These are phyloP conservation scores for Lepidium sativum DNA, from an alignment of 345 rosid species.

Conservation along the genomic window DNA sequence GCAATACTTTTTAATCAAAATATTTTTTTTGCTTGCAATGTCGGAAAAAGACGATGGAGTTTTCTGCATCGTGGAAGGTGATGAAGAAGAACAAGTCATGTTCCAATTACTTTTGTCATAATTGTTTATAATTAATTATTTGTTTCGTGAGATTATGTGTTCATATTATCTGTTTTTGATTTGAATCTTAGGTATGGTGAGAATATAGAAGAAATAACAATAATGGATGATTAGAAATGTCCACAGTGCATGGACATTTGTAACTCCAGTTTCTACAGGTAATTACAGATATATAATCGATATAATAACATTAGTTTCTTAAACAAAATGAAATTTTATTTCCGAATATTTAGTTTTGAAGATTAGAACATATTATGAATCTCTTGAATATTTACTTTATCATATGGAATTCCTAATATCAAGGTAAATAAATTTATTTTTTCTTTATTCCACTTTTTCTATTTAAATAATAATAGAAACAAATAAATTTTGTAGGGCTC, in stretches of 20 bases:
- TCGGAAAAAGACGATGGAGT: conserved; percentile 31
- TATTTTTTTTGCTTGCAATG: conserved; percentile 13
- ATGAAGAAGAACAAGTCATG: conserved; percentile 15
- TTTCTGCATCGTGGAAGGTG: conserved; percentile 20
- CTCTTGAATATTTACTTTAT: no score
- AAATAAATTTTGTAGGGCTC: no score
- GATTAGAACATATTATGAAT: no score
- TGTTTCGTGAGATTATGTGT: not conserved
- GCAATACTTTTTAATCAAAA: not conserved
- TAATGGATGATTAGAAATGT: conserved; percentile 19
- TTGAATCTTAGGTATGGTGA: conserved; percentile 22
- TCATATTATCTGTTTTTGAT: not conserved
- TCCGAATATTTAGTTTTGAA: no score
- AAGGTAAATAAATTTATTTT: no score
- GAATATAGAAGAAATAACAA: conserved; percentile 22
- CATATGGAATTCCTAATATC: no score
- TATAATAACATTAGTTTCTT: no score
- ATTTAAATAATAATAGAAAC: no score
- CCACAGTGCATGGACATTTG: conserved; percentile 5
- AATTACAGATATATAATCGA: not conserved
- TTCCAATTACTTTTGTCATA: conserved; percentile 10
- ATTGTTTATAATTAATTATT: conserved; percentile 6
- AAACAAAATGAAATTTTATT: no score
- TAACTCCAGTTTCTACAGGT: not conserved
- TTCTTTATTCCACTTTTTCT: no score